Evolutionary conservation across 148 eudicot genomes (phyloP), one percentile per base, ranked within the genome.

Genomic region (Pharnaceum exiguum): DNA sequence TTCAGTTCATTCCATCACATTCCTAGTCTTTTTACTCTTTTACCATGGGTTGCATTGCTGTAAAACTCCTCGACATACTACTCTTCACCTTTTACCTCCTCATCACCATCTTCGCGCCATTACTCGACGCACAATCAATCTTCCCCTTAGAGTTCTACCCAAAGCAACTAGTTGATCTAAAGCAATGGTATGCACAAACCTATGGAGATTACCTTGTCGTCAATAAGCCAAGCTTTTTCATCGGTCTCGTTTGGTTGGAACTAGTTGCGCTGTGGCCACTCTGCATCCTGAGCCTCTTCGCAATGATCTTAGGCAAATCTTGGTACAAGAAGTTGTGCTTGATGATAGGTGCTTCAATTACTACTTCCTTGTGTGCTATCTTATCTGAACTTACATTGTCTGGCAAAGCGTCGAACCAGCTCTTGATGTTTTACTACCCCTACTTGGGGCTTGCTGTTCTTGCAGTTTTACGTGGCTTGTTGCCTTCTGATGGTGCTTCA

Each of bases 201-300:
- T 70, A 59, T 31, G 76, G 71, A 11, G 74, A 80, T 24, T 80
- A 70, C 28, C 57, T 80, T 56, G 50, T 76, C 13, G 18, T 52
- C 25, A 76, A 76, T 50, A 76, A 71, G 50, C 85, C 85, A 7
- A 59, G 60, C 64, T 80, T 76, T 67, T 80, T 70, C 29, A 67
- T 80, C 12, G 84, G 81, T 21, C 42, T 76, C 16, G 69, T 67
- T 46, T 76, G 84, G 81, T 32, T 80, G 16, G 71, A 79, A 69
- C 70, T 79, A 25, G 12, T 79, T n/a, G 59, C 72, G 48, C 63
- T 62, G 37, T 79, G 80, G 77, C 84, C 84, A 18, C 78, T 79
- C 27, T 33, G 77, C 6, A 9, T 79, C 29, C 32, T 64, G 33
- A 69, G 55, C 45, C 36, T 75, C 22, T 71, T 68, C 43, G 83